A percentile compares a stretch with the other conserved stretches of the same genome.
These are phyloP conservation scores for Aphanocladium album DNA, from an alignment of 2,329 filamentous ascomycete species.

Conservation along the genomic window DNA sequence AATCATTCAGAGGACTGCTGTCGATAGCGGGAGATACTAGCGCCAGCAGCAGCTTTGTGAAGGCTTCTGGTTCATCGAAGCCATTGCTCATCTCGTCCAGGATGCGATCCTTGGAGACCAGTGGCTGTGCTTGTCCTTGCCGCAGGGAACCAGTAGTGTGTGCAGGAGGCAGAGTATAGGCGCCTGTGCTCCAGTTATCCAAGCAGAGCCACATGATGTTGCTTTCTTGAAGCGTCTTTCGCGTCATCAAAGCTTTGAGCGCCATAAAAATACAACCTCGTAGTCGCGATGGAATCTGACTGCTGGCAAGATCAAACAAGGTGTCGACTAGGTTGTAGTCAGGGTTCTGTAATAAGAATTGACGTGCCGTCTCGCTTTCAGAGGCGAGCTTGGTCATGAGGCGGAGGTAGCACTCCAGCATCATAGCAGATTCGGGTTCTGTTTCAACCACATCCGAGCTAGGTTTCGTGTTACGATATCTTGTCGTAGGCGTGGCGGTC, in stretches of 20 bases:
- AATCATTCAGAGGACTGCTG: conserved; percentile 62
- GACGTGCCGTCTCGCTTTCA: conserved; percentile 66
- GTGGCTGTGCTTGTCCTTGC: conserved; percentile 29
- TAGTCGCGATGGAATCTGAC: conserved; percentile 68
- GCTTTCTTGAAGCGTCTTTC: conserved; percentile 64
- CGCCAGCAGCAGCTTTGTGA: conserved; percentile 70
- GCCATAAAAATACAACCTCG: conserved; percentile 80
- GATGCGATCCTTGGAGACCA: conserved; percentile 55
- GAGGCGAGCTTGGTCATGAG: conserved; percentile 77
- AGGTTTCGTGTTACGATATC: conserved; percentile 55
- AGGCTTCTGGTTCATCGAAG: conserved; percentile 81
- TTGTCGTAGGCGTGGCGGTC: conserved; percentile 31
- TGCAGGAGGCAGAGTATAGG: conserved; percentile 33
- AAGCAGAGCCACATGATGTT: conserved; percentile 74
- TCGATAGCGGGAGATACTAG: conserved; percentile 63
- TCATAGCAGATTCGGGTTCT: conserved; percentile 90
- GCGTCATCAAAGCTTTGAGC: conserved; percentile 67
- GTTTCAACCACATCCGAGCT: conserved; percentile 65
- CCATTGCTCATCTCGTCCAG: conserved; percentile 70
- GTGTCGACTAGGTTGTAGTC: conserved; percentile 66
- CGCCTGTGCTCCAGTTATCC: conserved; percentile 72
- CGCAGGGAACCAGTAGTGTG: conserved; percentile 29
- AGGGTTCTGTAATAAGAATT: conserved; percentile 64
- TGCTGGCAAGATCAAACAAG: conserved; percentile 73
- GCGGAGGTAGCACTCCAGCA: conserved; percentile 90